Conservation (phyloP, 371 early-diverging fungal genomes). For the Parasitella parasitica region DNA sequence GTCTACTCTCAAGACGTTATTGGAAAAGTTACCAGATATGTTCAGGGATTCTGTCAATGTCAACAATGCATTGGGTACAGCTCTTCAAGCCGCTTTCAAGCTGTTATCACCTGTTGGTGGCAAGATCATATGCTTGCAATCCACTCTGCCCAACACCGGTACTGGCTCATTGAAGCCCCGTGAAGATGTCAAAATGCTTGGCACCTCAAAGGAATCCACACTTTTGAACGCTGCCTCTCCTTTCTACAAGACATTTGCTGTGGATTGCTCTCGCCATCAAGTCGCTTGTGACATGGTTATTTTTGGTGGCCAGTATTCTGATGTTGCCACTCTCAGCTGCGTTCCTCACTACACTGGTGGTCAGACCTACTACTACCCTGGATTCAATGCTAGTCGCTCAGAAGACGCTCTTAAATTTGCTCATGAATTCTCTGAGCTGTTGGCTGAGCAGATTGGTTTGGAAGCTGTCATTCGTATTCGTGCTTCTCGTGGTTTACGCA, state of each 20-base stretch:
- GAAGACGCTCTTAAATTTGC: slow-evolving; percentile 69
- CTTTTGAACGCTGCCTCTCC: slow-evolving; percentile 25
- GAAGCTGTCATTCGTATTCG: slow-evolving; percentile 91
- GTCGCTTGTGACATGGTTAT: slow-evolving; percentile 85
- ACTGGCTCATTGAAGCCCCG: slow-evolving; percentile 68
- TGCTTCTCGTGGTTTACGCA: slow-evolving; percentile 73
- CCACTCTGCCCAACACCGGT: slow-evolving; percentile 65
- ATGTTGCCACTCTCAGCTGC: slow-evolving; percentile 77
- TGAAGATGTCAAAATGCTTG: slow-evolving; percentile 59
- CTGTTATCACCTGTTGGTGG: slow-evolving; percentile 78
- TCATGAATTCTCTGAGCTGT: slow-evolving; percentile 67
- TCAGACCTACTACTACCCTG: slow-evolving; percentile 80
- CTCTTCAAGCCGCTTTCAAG: slow-evolving; percentile 73
- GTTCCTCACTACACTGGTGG: slow-evolving; percentile 90
- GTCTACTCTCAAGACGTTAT: not conserved
- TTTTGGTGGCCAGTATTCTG: slow-evolving; percentile 69
- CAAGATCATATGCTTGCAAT: slow-evolving; percentile 73
- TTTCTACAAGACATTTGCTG: slow-evolving; percentile 86
- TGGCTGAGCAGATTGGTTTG: slow-evolving; percentile 71
- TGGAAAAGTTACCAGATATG: slow-evolving; percentile 66
- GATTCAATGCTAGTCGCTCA: slow-evolving; percentile 60
- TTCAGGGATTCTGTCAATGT: slow-evolving; percentile 53
- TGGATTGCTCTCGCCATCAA: slow-evolving; percentile 74
- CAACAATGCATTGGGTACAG: slow-evolving; percentile 70
- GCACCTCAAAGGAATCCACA: slow-evolving; percentile 60